phyloP scores from a whole-genome alignment of 768 basidiomycete genomes.

The Mycena crocata region DNA sequence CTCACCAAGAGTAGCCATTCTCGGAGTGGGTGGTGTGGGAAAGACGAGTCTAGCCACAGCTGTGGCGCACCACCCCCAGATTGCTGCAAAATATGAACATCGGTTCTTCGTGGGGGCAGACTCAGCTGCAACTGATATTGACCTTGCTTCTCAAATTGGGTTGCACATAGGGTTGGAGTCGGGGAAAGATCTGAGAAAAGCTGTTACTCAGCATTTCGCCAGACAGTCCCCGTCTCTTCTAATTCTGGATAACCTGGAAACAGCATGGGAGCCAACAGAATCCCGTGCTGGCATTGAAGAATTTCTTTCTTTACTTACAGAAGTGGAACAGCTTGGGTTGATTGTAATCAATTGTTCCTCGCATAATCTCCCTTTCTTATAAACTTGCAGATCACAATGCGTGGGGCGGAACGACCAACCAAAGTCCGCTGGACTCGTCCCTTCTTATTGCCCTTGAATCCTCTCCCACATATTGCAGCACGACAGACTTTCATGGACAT shows the following conservation, averaged over 20 bases:
- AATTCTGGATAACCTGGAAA: neutral
- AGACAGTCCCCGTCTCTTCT: neutral
- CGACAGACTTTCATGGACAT: neutral
- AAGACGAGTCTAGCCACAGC: neutral
- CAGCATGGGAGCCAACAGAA: neutral
- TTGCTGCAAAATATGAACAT: no score
- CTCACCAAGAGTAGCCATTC: no score
- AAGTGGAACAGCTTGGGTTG: neutral
- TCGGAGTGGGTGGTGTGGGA: no score
- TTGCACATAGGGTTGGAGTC: neutral
- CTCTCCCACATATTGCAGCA: neutral
- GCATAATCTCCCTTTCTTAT: neutral
- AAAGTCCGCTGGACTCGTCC: no score
- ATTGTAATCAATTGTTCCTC: neutral
- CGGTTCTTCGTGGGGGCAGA: no score
- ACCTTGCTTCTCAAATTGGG: neutral
- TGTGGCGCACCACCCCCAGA: no score
- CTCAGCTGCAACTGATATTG: neutral
- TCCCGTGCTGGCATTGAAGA: neutral
- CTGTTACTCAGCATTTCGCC: neutral
- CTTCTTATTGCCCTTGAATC: neutral
- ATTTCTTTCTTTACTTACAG: neutral
- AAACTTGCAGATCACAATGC: neutral
- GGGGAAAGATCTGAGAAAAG: neutral
- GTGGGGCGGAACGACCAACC: no score